Evolutionary conservation across 2,329 filamentous ascomycete species (phyloP).

Genomic region (Decorospora gaudefroyi): DNA sequence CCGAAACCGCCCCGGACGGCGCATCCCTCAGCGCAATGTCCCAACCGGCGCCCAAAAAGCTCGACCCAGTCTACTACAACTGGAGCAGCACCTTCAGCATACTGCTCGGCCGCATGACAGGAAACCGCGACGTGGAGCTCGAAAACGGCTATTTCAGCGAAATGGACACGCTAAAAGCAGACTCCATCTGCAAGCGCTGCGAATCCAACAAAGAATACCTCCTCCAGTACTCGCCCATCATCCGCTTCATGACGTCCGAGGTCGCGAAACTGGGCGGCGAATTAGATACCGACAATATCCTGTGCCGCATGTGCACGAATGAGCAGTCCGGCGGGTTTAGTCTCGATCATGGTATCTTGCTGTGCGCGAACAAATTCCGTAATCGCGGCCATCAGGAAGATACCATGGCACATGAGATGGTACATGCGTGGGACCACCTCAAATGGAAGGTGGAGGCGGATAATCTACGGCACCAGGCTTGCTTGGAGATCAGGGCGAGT

Average conservation of each 20-base stretch:
- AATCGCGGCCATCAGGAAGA: conserved; percentile 85
- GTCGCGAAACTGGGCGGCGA: conserved; percentile 77
- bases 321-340: conserved; percentile 82
- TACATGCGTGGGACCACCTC: conserved; percentile 93
- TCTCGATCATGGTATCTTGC: conserved; percentile 80
- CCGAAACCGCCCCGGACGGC: conserved; percentile 36
- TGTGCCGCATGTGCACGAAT: conserved; percentile 77
- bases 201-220: conserved; percentile 83
- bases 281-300: conserved; percentile 74
- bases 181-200: conserved; percentile 76
- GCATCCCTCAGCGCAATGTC: conserved; percentile 29
- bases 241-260: conserved; percentile 84
- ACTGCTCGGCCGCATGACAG: conserved; percentile 64
- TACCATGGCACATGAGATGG: conserved; percentile 94
- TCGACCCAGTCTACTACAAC: conserved; percentile 52
- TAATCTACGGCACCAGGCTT: conserved; percentile 87
- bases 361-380: conserved; percentile 90
- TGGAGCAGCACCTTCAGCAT: conserved; percentile 89
- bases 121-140: conserved; percentile 33
- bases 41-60: conserved; percentile 26
- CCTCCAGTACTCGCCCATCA: conserved; percentile 78
- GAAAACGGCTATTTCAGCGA: conserved; percentile 71
- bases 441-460: conserved; percentile 86
- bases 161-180: conserved; percentile 75
- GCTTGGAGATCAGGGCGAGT: conserved; percentile 93